These are phyloP conservation scores for Myxozyma sirexii DNA, from an alignment of 805 yeast genomes.

Conservation along the genomic window DNA sequence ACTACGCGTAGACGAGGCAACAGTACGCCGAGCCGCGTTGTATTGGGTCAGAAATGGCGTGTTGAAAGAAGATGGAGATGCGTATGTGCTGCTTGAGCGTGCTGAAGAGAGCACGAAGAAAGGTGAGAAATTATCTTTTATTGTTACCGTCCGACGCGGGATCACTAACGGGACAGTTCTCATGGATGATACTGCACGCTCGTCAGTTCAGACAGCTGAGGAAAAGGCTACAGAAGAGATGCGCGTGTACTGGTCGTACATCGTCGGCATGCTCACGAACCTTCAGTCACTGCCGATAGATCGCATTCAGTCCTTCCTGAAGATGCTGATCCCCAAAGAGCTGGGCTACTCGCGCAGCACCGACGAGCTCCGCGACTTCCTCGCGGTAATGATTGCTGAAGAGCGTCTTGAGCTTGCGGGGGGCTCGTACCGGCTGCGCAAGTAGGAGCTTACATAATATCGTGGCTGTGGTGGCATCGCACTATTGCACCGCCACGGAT, in stretches of 20 bases:
- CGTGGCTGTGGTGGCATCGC: constrained; percentile 7
- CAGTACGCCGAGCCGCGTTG: constrained; percentile 47
- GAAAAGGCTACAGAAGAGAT: constrained; percentile 43
- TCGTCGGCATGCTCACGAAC: constrained; percentile 60
- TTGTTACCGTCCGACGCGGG: neutral
- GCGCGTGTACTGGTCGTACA: constrained; percentile 48
- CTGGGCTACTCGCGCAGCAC: constrained; percentile 46
- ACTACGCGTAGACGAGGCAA: constrained; percentile 50
- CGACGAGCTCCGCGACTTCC: constrained; percentile 49
- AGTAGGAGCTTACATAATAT: constrained; percentile 9
- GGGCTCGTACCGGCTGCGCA: constrained; percentile 44
- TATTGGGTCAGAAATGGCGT: constrained; percentile 71
- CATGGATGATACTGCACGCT: constrained; percentile 24
- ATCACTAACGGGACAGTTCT: neutral
- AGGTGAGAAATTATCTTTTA: neutral
- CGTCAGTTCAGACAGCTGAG: constrained; percentile 38
- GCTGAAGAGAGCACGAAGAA: constrained; percentile 34
- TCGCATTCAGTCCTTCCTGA: constrained; percentile 57
- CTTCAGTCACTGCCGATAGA: constrained; percentile 53
- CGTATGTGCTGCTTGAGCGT: constrained; percentile 49
- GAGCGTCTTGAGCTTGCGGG: constrained; percentile 45
- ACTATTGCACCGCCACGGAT: constrained; percentile 2
- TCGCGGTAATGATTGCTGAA: constrained; percentile 50
- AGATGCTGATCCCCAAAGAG: constrained; percentile 59
- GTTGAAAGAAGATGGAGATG: constrained; percentile 47